These are phyloP conservation scores for Trypanosoma boissoni DNA, from an alignment of 208 protist species.

Conservation along the genomic window DNA sequence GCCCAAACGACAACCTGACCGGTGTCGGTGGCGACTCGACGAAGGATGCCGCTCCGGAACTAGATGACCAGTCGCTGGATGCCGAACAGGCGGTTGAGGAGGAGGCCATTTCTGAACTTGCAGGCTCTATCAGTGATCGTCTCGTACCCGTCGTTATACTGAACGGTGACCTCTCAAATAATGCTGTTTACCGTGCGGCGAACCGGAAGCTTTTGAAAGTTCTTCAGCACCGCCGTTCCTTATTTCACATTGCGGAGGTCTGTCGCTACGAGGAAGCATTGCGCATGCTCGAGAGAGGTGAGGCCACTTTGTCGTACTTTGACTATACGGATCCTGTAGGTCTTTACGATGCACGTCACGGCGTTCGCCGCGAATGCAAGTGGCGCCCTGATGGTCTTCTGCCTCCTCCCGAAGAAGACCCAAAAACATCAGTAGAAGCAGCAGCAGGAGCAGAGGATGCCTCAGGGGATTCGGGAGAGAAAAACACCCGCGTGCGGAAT, in stretches of 20 bases:
- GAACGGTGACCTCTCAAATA: slow-evolving; percentile 50
- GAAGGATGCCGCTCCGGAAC: too few relatives aligned
- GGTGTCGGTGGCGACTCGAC: too few relatives aligned
- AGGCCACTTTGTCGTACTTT: slow-evolving; percentile 59
- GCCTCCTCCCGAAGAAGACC: slow-evolving; percentile 8
- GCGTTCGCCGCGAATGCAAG: slow-evolving; percentile 36
- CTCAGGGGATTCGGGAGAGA: not conserved
- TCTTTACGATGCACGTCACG: slow-evolving; percentile 45
- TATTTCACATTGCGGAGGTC: slow-evolving; percentile 74
- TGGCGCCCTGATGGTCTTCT: slow-evolving; percentile 46
- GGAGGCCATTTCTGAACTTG: slow-evolving; percentile 74
- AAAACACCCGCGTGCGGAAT: too few relatives aligned
- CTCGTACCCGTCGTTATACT: slow-evolving; percentile 50
- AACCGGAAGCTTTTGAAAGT: slow-evolving; percentile 41
- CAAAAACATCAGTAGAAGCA: not conserved
- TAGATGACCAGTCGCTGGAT: not conserved
- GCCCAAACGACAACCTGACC: too few relatives aligned
- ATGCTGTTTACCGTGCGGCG: slow-evolving; percentile 51
- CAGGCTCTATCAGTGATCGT: slow-evolving; percentile 51
- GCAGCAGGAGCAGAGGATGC: too few relatives aligned
- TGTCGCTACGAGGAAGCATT: slow-evolving; percentile 51
- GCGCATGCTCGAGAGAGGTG: slow-evolving; percentile 40
- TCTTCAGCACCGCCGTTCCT: slow-evolving; percentile 68
- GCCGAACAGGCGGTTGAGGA: slow-evolving; percentile 28
- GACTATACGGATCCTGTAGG: slow-evolving; percentile 55